A percentile compares a stretch with the other conserved stretches of the same genome.
Conservation (phyloP, 306 rosid genomes). For the Spatholobus suberectus region DNA sequence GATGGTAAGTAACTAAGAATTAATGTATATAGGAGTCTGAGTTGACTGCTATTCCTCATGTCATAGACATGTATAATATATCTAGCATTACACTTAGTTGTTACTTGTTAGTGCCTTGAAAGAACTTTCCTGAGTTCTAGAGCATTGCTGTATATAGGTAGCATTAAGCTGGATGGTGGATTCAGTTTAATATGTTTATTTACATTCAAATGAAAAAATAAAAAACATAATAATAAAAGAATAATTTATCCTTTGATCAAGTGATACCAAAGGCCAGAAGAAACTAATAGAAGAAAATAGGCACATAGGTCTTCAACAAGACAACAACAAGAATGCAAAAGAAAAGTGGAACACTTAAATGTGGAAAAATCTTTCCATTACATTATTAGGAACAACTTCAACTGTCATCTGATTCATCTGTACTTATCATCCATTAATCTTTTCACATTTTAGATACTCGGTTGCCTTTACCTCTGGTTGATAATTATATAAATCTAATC, state of each 20-base stretch:
- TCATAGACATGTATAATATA: slow-evolving; percentile 13
- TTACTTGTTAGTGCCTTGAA: not conserved
- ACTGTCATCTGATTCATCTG: not conserved
- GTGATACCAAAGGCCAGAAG: not conserved
- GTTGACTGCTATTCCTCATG: slow-evolving; percentile 19
- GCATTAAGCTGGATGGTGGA: not conserved
- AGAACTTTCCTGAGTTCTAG: slow-evolving; percentile 25
- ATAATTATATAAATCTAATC: not conserved
- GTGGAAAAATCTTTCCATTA: too few relatives aligned
- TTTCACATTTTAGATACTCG: not conserved
- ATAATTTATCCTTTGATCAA: not conserved
- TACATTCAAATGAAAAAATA: not conserved
- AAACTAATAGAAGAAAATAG: not conserved
- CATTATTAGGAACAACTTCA: too few relatives aligned
- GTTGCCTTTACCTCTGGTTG: not conserved
- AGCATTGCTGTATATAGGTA: not conserved
- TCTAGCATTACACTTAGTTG: slow-evolving; percentile 20
- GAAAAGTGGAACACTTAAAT: slow-evolving; percentile 1
- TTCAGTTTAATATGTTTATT: not conserved
- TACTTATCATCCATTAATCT: not conserved
- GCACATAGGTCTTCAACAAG: not conserved
- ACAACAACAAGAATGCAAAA: not conserved
- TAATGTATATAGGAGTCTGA: slow-evolving; percentile 9
- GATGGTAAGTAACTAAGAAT: slow-evolving; percentile 77
- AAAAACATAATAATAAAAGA: not conserved